Evolutionary conservation across 2,329 filamentous ascomycete species (phyloP).

Genomic region (Penicillium sclerotigenum): DNA sequence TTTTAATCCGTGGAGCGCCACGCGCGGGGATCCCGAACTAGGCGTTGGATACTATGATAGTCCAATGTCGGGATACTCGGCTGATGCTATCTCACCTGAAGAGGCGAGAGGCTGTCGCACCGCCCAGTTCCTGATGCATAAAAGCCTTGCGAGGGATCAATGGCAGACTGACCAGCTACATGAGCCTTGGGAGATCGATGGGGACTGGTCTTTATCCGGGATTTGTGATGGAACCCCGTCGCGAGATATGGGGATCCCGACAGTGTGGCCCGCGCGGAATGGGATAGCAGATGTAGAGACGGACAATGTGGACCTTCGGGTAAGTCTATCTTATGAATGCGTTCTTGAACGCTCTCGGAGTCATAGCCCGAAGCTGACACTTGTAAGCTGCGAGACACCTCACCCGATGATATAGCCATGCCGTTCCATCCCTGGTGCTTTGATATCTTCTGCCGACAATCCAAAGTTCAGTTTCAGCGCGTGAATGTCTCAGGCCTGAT

Average conservation of each 20-base stretch:
- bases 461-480: slow-evolving; percentile 10
- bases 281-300: not conserved
- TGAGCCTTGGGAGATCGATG: slow-evolving; percentile 10
- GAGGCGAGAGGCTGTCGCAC: slow-evolving; percentile 17
- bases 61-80: slow-evolving; percentile 2
- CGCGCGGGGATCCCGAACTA: not conserved
- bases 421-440: slow-evolving; percentile 24
- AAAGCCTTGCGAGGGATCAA: not conserved
- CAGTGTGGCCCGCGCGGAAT: slow-evolving; percentile 2
- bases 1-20: not conserved
- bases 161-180: slow-evolving; percentile 3
- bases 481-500: slow-evolving; percentile 11
- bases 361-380: not conserved
- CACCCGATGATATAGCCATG: slow-evolving; percentile 5
- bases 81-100: slow-evolving; percentile 10
- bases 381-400: not conserved
- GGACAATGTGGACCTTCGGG: slow-evolving; percentile 7
- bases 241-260: not conserved
- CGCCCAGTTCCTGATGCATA: slow-evolving; percentile 14
- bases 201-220: slow-evolving; percentile 13
- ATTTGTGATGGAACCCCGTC: slow-evolving; percentile 13
- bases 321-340: not conserved
- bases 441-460: slow-evolving; percentile 18
- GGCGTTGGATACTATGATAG: not conserved
- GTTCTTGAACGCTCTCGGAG: not conserved